Evolutionary conservation across 495 filamentous ascomycete genomes (phyloP), one percentile per base, ranked within the genome.

Genomic region (Penicillium alfredii): DNA sequence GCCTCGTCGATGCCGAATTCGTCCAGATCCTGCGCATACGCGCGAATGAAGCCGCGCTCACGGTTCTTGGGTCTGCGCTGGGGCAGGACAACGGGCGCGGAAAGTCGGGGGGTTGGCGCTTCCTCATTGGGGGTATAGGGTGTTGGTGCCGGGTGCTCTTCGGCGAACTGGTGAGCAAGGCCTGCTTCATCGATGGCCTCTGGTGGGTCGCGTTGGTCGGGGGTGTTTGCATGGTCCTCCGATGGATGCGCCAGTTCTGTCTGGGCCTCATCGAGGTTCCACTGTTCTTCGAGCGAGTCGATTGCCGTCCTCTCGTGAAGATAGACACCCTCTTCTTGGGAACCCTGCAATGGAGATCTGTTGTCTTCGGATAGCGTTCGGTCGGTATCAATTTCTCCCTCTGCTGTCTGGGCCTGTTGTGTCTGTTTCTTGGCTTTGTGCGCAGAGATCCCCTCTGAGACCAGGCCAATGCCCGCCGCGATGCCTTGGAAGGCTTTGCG

Each of bases 1-100:
- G 36, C 35, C 36, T 77, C 61, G 40, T 71, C 63, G 44, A 81
- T 68, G 0, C 66, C 73, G 25, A 58, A 68, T 4, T 71, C 61
- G 1, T 53, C 58, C 0, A 79, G 60, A 1, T 64, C 55, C 1
- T 74, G 76, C 0, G 76, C 68, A 56, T 79, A 79, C 2, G 72
- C 54, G 21, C 49, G 50, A 23, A 57, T 51, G 38, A 61, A 60
- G 11, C 52, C 56, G 16, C 55, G 55, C 12, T 53, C 40, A 7
- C 55, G 50, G n/a, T 41, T 34, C 38, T 49, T 50, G 2, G 55
- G 58, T 42, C 60, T 47, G 8, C 50, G 60, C 35, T 66, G 51
- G 12, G 60, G 56, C 20, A 66, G 44, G 16, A 60, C 37, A n/a
- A 63, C 50, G 1, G 60, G 60, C n/a, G 44, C 47, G 0, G 55